A percentile compares a stretch with the other conserved stretches of the same genome.
Conservation (phyloP, 441 rosid species). For the Populus trichocarpa region DNA sequence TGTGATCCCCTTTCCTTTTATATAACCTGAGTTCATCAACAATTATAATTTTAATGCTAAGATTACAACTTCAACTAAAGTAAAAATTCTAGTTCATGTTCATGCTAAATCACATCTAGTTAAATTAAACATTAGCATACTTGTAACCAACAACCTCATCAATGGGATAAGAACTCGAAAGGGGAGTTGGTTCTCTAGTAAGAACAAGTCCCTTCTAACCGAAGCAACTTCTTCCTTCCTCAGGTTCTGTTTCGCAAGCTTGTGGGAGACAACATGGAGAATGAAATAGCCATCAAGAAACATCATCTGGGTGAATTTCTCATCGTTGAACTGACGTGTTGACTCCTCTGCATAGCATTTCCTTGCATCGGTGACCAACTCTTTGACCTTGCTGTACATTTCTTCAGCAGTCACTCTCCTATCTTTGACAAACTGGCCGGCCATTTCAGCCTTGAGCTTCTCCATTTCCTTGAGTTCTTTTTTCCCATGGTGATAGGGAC, state of each 20-base stretch:
- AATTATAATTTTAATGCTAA: no score
- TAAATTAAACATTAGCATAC: no score
- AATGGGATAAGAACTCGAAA: neutral
- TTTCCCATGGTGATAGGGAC: conserved; percentile 16
- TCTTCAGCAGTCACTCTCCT: neutral
- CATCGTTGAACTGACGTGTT: neutral
- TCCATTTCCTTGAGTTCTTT: neutral
- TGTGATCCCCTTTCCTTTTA: no score
- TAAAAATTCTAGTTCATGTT: no score
- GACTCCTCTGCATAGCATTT: neutral
- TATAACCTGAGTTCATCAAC: no score
- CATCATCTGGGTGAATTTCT: conserved; percentile 13
- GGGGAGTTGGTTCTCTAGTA: conserved; percentile 23
- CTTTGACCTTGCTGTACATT: neutral
- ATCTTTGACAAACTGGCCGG: neutral
- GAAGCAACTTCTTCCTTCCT: neutral
- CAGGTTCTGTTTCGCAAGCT: neutral
- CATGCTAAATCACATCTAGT: no score
- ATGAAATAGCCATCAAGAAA: conserved; percentile 19
- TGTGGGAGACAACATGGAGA: neutral
- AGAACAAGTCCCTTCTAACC: conserved; percentile 10
- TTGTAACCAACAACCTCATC: neutral
- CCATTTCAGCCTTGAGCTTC: neutral
- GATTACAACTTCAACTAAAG: no score
- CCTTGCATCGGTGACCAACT: neutral